phyloP scores from a whole-genome alignment of 1,284 basidiomycete species.

The Taiwanofungus camphoratus region DNA sequence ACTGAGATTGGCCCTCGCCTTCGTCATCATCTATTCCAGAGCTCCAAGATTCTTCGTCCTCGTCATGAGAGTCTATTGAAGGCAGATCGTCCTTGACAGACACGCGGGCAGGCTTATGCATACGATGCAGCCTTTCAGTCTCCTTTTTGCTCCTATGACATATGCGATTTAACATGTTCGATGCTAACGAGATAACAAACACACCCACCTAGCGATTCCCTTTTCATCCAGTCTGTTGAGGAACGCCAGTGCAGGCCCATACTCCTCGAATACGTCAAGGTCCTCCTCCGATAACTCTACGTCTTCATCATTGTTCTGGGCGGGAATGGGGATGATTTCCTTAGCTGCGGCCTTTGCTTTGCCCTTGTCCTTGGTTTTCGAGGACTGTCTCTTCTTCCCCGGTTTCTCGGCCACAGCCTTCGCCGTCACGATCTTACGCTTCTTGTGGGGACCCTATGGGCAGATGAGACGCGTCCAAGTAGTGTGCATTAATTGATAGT shows the following conservation, averaged over 20 bases:
- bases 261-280: constrained; percentile 52
- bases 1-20: constrained; percentile 11
- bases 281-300: constrained; percentile 57
- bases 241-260: constrained; percentile 53
- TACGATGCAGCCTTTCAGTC: constrained; percentile 54
- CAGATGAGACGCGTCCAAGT: not conserved
- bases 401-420: constrained; percentile 11
- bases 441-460: constrained; percentile 31
- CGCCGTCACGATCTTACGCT: constrained; percentile 28
- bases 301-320: constrained; percentile 36
- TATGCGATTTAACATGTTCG: constrained; percentile 1
- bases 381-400: constrained; percentile 15
- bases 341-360: constrained; percentile 59
- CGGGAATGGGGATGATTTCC: constrained; percentile 58
- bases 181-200: not conserved
- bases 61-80: constrained; percentile 55
- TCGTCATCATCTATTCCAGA: constrained; percentile 35
- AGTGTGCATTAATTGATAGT: not conserved
- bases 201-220: constrained; percentile 62
- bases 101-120: constrained; percentile 52
- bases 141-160: constrained; percentile 74
- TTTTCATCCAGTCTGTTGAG: constrained; percentile 58
- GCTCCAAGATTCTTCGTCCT: constrained; percentile 53
- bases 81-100: constrained; percentile 52
- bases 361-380: constrained; percentile 36